phyloP scores from a whole-genome alignment of 192 early-diverging fungal species.

The Coemansia sp. region DNA sequence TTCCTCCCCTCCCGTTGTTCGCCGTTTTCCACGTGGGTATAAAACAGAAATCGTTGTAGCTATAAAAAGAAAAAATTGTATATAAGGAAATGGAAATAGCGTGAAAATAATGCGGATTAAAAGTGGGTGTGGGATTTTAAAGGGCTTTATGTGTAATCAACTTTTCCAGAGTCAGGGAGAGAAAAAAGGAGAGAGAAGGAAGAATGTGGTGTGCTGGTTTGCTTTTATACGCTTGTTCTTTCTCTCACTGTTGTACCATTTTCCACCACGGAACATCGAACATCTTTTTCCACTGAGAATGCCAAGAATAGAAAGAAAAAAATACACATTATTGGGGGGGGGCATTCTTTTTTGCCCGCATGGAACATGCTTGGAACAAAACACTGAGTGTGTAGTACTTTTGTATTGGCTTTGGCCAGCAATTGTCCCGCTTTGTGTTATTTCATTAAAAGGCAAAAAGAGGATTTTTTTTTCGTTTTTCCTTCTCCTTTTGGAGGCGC shows the following conservation, averaged over 20 bases:
- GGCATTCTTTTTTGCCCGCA: not conserved
- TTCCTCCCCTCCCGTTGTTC: no score
- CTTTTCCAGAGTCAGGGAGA: not conserved
- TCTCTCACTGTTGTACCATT: not conserved
- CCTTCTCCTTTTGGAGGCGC: no score
- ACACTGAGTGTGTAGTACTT: not conserved
- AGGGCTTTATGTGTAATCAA: not conserved
- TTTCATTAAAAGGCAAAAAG: not conserved
- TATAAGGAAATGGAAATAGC: not conserved
- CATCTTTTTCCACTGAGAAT: not conserved
- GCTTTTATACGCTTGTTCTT: not conserved
- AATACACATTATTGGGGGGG: not conserved
- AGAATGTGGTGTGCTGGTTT: no score
- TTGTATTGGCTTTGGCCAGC: not conserved
- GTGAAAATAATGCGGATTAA: not conserved
- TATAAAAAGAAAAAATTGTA: not conserved
- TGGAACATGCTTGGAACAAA: slow-evolving; percentile 9
- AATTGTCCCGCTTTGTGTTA: no score
- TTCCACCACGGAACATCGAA: not conserved
- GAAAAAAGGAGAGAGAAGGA: no score
- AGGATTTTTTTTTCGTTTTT: not conserved
- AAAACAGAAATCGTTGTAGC: not conserved
- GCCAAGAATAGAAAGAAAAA: slow-evolving; percentile 1
- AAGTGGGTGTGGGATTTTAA: not conserved
- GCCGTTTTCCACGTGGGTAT: not conserved